These are phyloP conservation scores for Pleodorina starrii DNA, from an alignment of 139 green algal species.

Conservation along the genomic window DNA sequence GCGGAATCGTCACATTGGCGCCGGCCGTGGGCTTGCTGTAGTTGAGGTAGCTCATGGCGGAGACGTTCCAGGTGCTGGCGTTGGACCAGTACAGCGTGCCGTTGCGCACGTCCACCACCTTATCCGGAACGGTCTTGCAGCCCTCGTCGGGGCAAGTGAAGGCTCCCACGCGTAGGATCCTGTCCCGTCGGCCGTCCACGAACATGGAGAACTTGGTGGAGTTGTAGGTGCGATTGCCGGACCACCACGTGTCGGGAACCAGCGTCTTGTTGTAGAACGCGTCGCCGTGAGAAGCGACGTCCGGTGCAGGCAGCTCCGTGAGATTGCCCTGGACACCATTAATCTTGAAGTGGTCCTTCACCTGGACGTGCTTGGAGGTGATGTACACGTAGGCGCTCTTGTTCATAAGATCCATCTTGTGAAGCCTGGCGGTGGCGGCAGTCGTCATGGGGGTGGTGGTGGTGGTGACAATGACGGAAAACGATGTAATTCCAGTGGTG, in stretches of 20 bases:
- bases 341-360: constrained; percentile 42
- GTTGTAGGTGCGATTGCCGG: constrained; percentile 51
- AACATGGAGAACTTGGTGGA: constrained; percentile 29
- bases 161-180: not conserved
- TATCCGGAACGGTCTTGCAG: constrained; percentile 15
- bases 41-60: not conserved
- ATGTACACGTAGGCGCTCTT: constrained; percentile 5
- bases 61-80: constrained; percentile 42
- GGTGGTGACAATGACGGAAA: no score
- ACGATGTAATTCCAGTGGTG: no score
- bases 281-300: not conserved
- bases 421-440: no score
- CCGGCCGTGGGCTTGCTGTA: constrained; percentile 23
- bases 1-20: constrained; percentile 45
- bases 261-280: constrained; percentile 55
- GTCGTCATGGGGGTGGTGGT: no score
- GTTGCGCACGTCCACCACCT: constrained; percentile 42
- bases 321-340: not conserved
- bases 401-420: constrained; percentile 55
- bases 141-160: constrained; percentile 20
- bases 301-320: not conserved
- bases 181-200: constrained; percentile 1
- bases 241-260: constrained; percentile 42
- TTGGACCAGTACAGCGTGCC: constrained; percentile 58
- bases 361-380: constrained; percentile 36